These are phyloP conservation scores for Leucocoprinus birnbaumii DNA, from an alignment of 768 basidiomycete genomes.

Conservation along the genomic window DNA sequence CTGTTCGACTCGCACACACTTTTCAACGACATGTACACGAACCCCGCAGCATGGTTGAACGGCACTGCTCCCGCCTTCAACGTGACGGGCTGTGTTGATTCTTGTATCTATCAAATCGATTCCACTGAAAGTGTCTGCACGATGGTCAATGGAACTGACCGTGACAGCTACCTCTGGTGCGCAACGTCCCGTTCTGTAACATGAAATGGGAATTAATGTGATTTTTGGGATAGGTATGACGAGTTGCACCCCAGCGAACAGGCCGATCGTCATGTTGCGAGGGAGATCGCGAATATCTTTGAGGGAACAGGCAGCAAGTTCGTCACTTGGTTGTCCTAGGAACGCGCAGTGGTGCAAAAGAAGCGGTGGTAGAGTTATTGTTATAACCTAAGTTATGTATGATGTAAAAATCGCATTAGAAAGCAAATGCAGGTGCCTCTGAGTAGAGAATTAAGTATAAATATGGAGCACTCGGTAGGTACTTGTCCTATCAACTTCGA, in stretches of 20 bases:
- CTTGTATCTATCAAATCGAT: conserved; percentile 41
- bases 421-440: too few species aligned
- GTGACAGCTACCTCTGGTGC: conserved; percentile 62
- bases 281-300: conserved; percentile 46
- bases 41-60: conserved; percentile 54
- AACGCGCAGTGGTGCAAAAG: too few species aligned
- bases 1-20: conserved; percentile 47
- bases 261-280: conserved; percentile 49
- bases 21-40: conserved; percentile 47
- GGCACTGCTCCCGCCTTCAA: conserved; percentile 57
- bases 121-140: conserved; percentile 29
- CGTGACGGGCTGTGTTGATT: conserved; percentile 47
- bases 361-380: too few species aligned
- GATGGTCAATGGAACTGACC: conserved; percentile 35
- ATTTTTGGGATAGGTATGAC: conserved; percentile 36
- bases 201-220: background rate
- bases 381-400: too few species aligned
- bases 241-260: conserved; percentile 63
- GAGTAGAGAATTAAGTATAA: too few species aligned
- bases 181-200: conserved; percentile 13
- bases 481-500: too few species aligned
- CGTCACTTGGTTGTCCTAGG: too few species aligned
- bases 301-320: background rate
- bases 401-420: too few species aligned
- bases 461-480: too few species aligned